A percentile compares a stretch with the other conserved stretches of the same genome.
Conservation (phyloP, 352 stramenopile species). For the Globisporangium irregulare region DNA sequence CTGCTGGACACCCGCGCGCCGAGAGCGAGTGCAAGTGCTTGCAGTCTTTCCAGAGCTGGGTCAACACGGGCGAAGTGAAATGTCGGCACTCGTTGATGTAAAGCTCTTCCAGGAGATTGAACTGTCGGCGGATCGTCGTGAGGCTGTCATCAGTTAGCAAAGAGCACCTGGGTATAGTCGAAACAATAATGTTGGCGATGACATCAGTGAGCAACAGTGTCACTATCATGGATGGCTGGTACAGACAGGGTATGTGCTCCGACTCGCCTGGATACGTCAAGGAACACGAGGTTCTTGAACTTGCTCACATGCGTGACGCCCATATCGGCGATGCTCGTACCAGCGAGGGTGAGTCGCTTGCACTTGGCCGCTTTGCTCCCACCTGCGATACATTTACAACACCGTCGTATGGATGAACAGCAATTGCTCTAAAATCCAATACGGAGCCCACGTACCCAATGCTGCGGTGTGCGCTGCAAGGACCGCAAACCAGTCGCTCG, state of each 20-base stretch:
- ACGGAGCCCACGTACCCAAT: slow-evolving; percentile 5
- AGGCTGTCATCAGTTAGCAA: slow-evolving; percentile 55
- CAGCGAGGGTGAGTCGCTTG: slow-evolving; percentile 24
- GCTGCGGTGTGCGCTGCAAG: slow-evolving; percentile 21
- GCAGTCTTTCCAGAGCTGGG: slow-evolving; percentile 59
- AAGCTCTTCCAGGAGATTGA: slow-evolving; percentile 45
- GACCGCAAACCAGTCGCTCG: slow-evolving; percentile 31
- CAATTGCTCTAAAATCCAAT: no score
- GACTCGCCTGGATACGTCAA: slow-evolving; percentile 28
- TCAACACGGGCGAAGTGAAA: slow-evolving; percentile 46
- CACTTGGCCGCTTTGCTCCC: slow-evolving; percentile 6
- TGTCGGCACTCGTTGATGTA: slow-evolving; percentile 60
- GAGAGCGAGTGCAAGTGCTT: slow-evolving; percentile 41
- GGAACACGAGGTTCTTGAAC: slow-evolving; percentile 26
- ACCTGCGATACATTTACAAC: not conserved
- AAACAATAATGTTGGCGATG: not conserved
- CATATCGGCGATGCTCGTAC: slow-evolving; percentile 28
- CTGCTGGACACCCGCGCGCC: slow-evolving; percentile 34
- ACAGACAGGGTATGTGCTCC: no score
- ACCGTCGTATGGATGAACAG: no score
- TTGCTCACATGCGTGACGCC: slow-evolving; percentile 22
- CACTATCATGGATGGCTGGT: not conserved
- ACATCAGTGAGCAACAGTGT: not conserved
- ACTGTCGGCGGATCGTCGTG: slow-evolving; percentile 36
- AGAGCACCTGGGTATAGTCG: slow-evolving; percentile 27